Evolutionary conservation across 2,329 filamentous ascomycete species (phyloP), one percentile per base, ranked within the genome.

Genomic region (Alternaria sp.): DNA sequence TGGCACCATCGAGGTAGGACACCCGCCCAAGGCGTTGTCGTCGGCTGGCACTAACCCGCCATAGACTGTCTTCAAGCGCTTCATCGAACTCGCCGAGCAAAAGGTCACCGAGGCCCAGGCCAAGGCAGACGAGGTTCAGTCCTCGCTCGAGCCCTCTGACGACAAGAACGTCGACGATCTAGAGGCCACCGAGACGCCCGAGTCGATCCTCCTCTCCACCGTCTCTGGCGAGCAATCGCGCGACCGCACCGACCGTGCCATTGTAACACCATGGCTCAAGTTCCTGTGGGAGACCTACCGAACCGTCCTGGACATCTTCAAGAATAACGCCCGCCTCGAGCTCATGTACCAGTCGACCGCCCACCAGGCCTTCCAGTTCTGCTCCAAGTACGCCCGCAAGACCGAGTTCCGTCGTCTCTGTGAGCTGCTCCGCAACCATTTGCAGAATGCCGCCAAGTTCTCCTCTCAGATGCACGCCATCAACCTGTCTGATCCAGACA

Each of bases 211-310:
- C 65, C 90, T 99, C 50, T 96, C 96, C 68, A 99, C 96, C 57
- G 96, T 99, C 65, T 99, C 96, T 43, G 96, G 96, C 69, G 96
- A 99, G 85, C 95, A 98, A 83, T 97, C 95, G 65, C 91, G 93
- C 79, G 96, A 99, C 83, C 92, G 96, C 72, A 99, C 96, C 74
- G 96, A 99, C 85, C 91, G 96, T 76, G 96, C 96, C 78, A 96
- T 99, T 76, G 96, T 99, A 64, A 99, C 96, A 26, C 96, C 96
- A 64, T 99, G 96, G 96, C 89, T 99, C 77, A 99, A 99, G 86
- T 99, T 99, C 80, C 86, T 99, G 67, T 99, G 96, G 96, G 96
- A 99, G 86, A 97, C 96, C 15, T 99, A 99, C 86, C 92, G 96
- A 67, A 99, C 96, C 40, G 96, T 99, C 44, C 88, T 99, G 77